These are phyloP conservation scores for Solanum rostratum DNA, from an alignment of 257 asterid genomes.

Conservation along the genomic window DNA sequence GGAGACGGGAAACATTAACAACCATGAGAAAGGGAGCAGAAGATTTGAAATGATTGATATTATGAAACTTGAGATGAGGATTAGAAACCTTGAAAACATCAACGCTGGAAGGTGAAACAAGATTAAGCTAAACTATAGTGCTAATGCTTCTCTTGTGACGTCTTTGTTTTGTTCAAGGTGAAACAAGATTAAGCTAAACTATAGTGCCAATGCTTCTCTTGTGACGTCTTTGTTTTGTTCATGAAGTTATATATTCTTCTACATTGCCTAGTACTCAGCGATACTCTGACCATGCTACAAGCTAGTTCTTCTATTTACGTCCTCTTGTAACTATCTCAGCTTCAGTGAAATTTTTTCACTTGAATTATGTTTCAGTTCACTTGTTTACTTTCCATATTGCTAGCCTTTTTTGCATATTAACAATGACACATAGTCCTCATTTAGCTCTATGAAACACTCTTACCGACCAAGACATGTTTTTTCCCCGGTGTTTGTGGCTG, in stretches of 20 bases:
- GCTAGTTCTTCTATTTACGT: neutral
- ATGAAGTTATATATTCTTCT: neutral
- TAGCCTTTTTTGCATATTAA: neutral
- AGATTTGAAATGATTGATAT: neutral
- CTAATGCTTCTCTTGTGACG: too few relatives aligned
- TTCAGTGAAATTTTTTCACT: neutral
- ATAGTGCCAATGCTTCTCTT: neutral
- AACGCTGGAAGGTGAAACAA: too few relatives aligned
- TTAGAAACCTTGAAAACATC: conserved; percentile 1
- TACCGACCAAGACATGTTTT: too few relatives aligned
- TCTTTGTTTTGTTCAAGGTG: too few relatives aligned
- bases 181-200: neutral
- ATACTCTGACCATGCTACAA: neutral
- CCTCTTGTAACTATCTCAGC: neutral
- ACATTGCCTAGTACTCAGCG: neutral
- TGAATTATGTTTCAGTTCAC: neutral
- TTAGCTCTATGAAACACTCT: neutral
- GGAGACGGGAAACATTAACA: neutral
- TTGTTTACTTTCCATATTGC: neutral
- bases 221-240: neutral
- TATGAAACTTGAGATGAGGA: neutral
- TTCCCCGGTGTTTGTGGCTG: neutral
- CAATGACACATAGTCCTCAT: neutral
- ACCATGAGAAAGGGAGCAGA: neutral
- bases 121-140: too few relatives aligned